These are phyloP conservation scores for Thelonectria discophora DNA, from an alignment of 2,329 filamentous ascomycete species.

Conservation along the genomic window DNA sequence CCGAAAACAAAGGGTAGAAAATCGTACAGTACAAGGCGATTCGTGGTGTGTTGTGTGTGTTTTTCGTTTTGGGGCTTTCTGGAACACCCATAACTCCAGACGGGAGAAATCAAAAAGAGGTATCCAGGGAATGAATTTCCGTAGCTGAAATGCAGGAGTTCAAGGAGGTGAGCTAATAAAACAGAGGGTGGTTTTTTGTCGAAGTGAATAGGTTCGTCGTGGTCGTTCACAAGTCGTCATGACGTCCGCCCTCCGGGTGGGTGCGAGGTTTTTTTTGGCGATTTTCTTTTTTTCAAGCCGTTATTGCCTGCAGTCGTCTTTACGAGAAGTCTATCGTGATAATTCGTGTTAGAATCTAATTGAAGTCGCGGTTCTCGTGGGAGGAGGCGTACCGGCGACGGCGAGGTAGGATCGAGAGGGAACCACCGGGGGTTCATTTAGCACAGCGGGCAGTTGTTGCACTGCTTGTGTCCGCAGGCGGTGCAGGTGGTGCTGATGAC, in stretches of 20 bases:
- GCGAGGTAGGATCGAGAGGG: slow-evolving; percentile 4
- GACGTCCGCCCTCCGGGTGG: slow-evolving; percentile 9
- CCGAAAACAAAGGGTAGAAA: not conserved
- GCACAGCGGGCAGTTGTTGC: slow-evolving; percentile 54
- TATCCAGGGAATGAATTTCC: no score
- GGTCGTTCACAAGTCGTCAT: slow-evolving; percentile 31
- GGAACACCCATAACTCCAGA: slow-evolving; percentile 17
- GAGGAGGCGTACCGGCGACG: slow-evolving; percentile 11
- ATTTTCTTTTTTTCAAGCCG: no score
- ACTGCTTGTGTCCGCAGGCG: slow-evolving; percentile 60
- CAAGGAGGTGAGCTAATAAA: not conserved
- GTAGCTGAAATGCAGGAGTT: no score
- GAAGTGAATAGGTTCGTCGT: slow-evolving; percentile 18
- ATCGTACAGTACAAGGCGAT: not conserved
- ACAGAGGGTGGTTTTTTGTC: slow-evolving; percentile 19
- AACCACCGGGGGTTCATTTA: slow-evolving; percentile 33
- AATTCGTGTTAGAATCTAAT: no score
- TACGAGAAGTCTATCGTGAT: no score
- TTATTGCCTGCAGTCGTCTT: no score
- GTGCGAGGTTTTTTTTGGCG: no score
- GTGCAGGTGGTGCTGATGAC: slow-evolving; percentile 65
- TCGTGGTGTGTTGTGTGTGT: not conserved
- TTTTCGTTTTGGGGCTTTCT: not conserved
- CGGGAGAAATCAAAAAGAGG: slow-evolving; percentile 11
- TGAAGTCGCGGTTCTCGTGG: no score